phyloP scores from a whole-genome alignment of 106 monocot species.

The Allium cepa region DNA sequence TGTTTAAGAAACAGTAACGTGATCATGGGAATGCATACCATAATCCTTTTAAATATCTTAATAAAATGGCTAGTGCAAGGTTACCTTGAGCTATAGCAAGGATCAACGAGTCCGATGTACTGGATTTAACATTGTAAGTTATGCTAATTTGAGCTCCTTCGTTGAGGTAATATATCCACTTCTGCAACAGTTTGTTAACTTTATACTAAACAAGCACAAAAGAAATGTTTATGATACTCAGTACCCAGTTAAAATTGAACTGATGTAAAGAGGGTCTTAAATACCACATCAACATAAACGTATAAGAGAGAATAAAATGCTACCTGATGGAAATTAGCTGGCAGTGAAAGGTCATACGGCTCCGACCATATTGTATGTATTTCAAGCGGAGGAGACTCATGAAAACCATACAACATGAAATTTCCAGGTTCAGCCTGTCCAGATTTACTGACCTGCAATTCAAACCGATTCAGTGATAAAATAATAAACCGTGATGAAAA shows the following conservation, averaged over 20 bases:
- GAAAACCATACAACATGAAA: constrained; percentile 29
- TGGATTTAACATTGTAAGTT: constrained; percentile 24
- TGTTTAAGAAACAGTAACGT: not conserved
- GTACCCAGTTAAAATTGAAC: not conserved
- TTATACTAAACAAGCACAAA: not conserved
- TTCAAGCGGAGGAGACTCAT: constrained; percentile 32
- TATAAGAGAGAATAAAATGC: not conserved
- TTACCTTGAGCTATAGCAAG: constrained; percentile 40
- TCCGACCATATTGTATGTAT: constrained; percentile 26
- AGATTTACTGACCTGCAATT: constrained; percentile 28
- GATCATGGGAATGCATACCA: not conserved
- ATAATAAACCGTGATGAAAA: not conserved
- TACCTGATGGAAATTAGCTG: constrained; percentile 30
- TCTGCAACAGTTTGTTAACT: constrained; percentile 18
- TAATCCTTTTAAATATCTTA: not conserved
- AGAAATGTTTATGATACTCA: no score
- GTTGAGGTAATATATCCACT: constrained; percentile 52
- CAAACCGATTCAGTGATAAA: not conserved
- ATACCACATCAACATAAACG: not conserved
- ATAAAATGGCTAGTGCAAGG: not conserved
- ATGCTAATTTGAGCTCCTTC: constrained; percentile 24
- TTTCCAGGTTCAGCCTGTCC: constrained; percentile 3
- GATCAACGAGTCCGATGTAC: constrained; percentile 20
- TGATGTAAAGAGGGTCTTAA: not conserved
- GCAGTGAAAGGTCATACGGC: constrained; percentile 19